Evolutionary conservation across 768 basidiomycete genomes (phyloP).

Genomic region (Lactarius sp.): DNA sequence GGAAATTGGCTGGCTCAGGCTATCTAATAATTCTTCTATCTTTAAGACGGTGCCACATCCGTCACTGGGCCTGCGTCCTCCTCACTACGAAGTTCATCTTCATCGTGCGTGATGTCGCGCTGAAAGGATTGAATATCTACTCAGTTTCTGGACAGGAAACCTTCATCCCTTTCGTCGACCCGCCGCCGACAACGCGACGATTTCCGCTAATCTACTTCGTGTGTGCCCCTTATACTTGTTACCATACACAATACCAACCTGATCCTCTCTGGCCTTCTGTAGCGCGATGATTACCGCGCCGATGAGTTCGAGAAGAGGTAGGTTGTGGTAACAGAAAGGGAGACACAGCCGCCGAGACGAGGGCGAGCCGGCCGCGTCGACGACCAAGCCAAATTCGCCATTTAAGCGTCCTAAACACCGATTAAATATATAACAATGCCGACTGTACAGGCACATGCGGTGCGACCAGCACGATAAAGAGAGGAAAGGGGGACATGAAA

Average conservation of each 20-base stretch:
- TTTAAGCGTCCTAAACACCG: too few species aligned
- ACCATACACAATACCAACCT: neutral
- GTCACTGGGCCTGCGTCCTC: conserved; percentile 26
- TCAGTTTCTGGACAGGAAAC: neutral
- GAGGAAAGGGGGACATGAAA: too few species aligned
- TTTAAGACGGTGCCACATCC: conserved; percentile 25
- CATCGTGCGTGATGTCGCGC: neutral
- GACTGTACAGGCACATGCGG: too few species aligned
- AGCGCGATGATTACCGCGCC: too few species aligned
- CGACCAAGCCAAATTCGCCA: too few species aligned
- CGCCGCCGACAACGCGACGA: neutral
- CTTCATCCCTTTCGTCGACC: neutral
- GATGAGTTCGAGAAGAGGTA: too few species aligned
- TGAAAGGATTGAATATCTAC: neutral
- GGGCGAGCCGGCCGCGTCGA: too few species aligned
- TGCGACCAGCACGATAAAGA: too few species aligned
- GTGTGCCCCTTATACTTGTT: neutral
- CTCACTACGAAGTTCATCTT: conserved; percentile 28
- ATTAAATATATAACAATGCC: too few species aligned
- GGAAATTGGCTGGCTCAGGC: conserved; percentile 28
- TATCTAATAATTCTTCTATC: conserved; percentile 15
- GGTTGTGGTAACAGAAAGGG: too few species aligned
- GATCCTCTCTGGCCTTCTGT: too few species aligned
- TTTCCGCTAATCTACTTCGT: neutral
- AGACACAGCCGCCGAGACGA: too few species aligned